These are phyloP conservation scores for Meira miltonrushii DNA, from an alignment of 1,284 basidiomycete genomes.

Conservation along the genomic window DNA sequence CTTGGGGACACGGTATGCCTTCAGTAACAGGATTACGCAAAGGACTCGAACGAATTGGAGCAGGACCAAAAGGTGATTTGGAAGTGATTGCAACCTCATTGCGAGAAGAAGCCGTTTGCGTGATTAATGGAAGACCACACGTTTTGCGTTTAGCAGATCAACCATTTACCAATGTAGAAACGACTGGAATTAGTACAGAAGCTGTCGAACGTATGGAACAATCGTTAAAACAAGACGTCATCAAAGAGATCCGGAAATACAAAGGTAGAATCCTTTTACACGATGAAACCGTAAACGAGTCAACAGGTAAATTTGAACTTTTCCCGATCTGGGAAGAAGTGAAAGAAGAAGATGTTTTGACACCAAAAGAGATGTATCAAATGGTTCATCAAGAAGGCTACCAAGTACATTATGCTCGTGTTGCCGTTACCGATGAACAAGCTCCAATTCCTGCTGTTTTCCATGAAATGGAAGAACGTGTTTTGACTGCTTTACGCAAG, in stretches of 20 bases:
- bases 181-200: conserved; percentile 85
- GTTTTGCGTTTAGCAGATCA: conserved; percentile 77
- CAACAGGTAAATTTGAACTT: conserved; percentile 73
- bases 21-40: conserved; percentile 47
- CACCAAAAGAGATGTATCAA: conserved; percentile 66
- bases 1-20: conserved; percentile 51
- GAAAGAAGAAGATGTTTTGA: conserved; percentile 80
- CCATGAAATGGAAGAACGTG: conserved; percentile 45
- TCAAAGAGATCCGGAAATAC: conserved; percentile 70
- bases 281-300: conserved; percentile 83
- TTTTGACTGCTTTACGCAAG: conserved; percentile 38
- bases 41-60: conserved; percentile 46
- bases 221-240: conserved; percentile 80
- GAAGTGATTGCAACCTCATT: conserved; percentile 48
- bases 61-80: conserved; percentile 25
- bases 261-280: conserved; percentile 77
- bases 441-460: conserved; percentile 51
- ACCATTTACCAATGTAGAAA: conserved; percentile 51
- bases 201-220: conserved; percentile 91
- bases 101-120: conserved; percentile 49
- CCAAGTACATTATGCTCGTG: conserved; percentile 48
- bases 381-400: conserved; percentile 44
- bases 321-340: conserved; percentile 73
- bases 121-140: conserved; percentile 67
- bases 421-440: conserved; percentile 52